Evolutionary conservation across 208 protist genomes (phyloP), one percentile per base, ranked within the genome.

Genomic region (Trypanosoma cruzi): DNA sequence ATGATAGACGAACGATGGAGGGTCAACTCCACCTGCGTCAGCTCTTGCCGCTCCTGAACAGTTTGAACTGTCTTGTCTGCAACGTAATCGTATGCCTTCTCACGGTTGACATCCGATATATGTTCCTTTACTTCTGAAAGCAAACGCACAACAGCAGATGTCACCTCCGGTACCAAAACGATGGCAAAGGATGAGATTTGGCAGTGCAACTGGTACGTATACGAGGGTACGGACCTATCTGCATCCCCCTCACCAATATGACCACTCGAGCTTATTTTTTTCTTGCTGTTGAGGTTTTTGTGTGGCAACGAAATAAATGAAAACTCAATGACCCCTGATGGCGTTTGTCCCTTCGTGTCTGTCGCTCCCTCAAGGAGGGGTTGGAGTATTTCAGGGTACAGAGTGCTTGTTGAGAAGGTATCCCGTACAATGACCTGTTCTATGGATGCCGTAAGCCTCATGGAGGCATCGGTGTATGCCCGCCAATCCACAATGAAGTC

Each of bases 1-100:
- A 84, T 54, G n/a, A 93, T 62, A 63, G 80, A 70, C 3, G 88
- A 82, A 11, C 84, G 79, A 53, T 75, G 56, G 34, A 96, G 71
- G 16, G 83, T 44, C 1, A 96, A 60, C 40, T 92, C 83, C n/a
- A 92, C 61, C 66, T 91, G 70, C 54, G 69, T 85, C 49, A 96
- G 70, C 37, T 79, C 53, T 68, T 69, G 54, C 60, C 58, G 52
- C 31, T 71, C 58, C 7, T 64, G 54, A 14, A 77, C 31, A 0
- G 36, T 53, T 22, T 79, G 64, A 8, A 67, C 57, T 0, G 64
- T 73, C 54, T 72, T 75, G 50, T 82, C 69, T 5, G 73, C 61
- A 0, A 95, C 76, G 74, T 90, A 93, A 52, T 83, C 76, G 60
- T 85, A 88, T 10, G 85, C 90, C 65, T 88, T 89, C 61, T 79